Percentiles rank a stretch among this genome's conserved stretches.
Conservation (phyloP, 371 early-diverging fungal species). For the Apophysomyces variabilis region DNA sequence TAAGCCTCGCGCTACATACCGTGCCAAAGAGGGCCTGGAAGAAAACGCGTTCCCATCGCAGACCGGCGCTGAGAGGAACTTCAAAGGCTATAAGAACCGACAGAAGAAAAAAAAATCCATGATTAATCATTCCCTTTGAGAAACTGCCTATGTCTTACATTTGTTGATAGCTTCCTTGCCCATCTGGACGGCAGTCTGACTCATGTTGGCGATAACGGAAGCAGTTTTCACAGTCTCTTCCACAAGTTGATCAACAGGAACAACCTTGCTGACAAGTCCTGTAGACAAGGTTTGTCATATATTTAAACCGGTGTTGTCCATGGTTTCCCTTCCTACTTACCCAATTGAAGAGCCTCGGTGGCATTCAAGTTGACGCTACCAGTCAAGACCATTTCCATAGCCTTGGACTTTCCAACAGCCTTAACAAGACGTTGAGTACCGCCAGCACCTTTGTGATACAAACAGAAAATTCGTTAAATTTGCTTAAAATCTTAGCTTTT, state of each 20-base stretch:
- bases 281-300: not conserved
- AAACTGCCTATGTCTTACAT: slow-evolving; percentile 48
- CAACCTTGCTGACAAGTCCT: slow-evolving; percentile 89
- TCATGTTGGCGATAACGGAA: slow-evolving; percentile 81
- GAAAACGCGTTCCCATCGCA: slow-evolving; percentile 91
- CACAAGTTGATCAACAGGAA: slow-evolving; percentile 87
- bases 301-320: not conserved
- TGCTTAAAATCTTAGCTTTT: not conserved
- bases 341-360: slow-evolving; percentile 84
- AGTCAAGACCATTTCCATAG: slow-evolving; percentile 96
- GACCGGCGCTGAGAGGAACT: slow-evolving; percentile 82
- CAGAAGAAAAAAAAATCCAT: not conserved
- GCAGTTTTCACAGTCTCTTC: slow-evolving; percentile 93
- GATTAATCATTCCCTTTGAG: not conserved
- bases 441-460: slow-evolving; percentile 66
- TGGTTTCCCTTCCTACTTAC: slow-evolving; percentile 27
- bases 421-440: slow-evolving; percentile 91
- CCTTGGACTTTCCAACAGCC: slow-evolving; percentile 97
- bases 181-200: slow-evolving; percentile 91
- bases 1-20: slow-evolving; percentile 43
- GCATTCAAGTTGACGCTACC: slow-evolving; percentile 88
- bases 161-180: slow-evolving; percentile 96
- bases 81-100: slow-evolving; percentile 75
- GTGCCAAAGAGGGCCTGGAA: slow-evolving; percentile 96
- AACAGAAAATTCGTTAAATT: not conserved